A percentile compares a stretch with the other conserved stretches of the same genome.
These are phyloP conservation scores for Scheffersomyces ergatensis DNA, from an alignment of 805 yeast genomes.

Conservation along the genomic window DNA sequence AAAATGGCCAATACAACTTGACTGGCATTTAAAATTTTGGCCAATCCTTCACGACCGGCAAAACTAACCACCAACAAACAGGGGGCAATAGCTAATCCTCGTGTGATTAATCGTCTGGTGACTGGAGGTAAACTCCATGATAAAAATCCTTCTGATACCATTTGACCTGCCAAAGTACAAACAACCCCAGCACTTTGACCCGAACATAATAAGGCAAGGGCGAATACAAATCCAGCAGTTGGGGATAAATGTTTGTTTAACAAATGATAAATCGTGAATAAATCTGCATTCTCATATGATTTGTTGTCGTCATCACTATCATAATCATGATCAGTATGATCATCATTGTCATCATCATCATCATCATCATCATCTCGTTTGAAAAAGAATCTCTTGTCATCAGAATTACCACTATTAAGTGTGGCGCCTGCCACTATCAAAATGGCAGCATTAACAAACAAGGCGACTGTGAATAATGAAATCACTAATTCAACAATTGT, in stretches of 20 bases:
- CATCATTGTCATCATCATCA: conserved; percentile 6
- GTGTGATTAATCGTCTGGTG: conserved; percentile 71
- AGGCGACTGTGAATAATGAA: conserved; percentile 80
- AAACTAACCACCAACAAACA: conserved; percentile 71
- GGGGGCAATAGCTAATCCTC: conserved; percentile 83
- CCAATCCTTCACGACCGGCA: conserved; percentile 80
- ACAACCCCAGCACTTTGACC: conserved; percentile 97
- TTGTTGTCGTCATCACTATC: conserved; percentile 30
- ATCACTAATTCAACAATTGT: conserved; percentile 81
- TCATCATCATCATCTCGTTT: conserved; percentile 8
- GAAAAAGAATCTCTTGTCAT: conserved; percentile 1
- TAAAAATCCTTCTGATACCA: conserved; percentile 88
- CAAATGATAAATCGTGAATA: conserved; percentile 75
- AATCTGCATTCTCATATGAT: conserved; percentile 60
- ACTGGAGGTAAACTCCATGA: conserved; percentile 82
- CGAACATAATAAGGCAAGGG: conserved; percentile 80
- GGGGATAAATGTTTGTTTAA: conserved; percentile 70
- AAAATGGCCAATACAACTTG: conserved; percentile 82
- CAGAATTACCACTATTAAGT: conserved; percentile 42
- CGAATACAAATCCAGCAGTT: conserved; percentile 86
- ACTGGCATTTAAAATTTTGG: conserved; percentile 69
- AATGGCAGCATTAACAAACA: conserved; percentile 90
- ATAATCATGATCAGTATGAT: conserved; percentile 7
- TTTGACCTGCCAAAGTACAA: conserved; percentile 90
- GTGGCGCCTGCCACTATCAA: conserved; percentile 91